A percentile compares a stretch with the other conserved stretches of the same genome.
Evolutionary conservation across 1,284 basidiomycete genomes (phyloP).

Genomic region (Bjerkandera adusta): DNA sequence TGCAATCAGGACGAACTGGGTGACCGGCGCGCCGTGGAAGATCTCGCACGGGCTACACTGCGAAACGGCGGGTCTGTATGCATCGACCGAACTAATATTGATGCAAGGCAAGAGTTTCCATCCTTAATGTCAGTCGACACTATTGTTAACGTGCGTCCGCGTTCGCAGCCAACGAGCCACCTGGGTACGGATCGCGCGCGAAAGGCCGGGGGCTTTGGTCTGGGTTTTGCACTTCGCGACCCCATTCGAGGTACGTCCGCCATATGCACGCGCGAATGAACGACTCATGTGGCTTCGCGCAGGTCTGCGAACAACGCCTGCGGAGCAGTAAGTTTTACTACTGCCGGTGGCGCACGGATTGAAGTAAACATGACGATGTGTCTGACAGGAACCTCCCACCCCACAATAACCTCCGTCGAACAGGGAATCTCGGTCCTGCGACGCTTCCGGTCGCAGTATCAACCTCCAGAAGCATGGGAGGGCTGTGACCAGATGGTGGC

Average conservation of each 20-base stretch:
- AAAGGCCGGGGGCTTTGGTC: slow-evolving; percentile 54
- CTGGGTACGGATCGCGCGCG: slow-evolving; percentile 68
- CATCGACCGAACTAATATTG: slow-evolving; percentile 72
- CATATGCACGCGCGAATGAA: background rate
- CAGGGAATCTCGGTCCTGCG: slow-evolving; percentile 55
- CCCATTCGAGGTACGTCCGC: slow-evolving; percentile 59
- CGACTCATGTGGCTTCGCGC: background rate
- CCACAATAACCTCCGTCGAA: slow-evolving; percentile 58
- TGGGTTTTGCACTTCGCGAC: slow-evolving; percentile 75
- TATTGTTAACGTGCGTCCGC: background rate
- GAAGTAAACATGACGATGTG: background rate
- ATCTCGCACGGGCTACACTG: slow-evolving; percentile 48
- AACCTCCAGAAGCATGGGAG: slow-evolving; percentile 48
- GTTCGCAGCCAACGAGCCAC: slow-evolving; percentile 56
- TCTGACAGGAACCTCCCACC: slow-evolving; percentile 54
- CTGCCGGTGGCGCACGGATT: too few species aligned
- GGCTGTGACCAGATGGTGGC: slow-evolving; percentile 57
- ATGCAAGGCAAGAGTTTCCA: slow-evolving; percentile 48
- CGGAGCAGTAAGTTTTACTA: slow-evolving; percentile 4
- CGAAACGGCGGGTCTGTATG: slow-evolving; percentile 59
- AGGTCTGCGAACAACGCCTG: slow-evolving; percentile 14
- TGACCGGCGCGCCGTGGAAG: slow-evolving; percentile 55
- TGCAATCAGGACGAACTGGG: slow-evolving; percentile 73
- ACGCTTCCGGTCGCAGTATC: slow-evolving; percentile 55
- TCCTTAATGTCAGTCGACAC: background rate